Percentiles rank a stretch among this genome's conserved stretches.
Conservation (phyloP, 306 rosid genomes). For the Quercus glauca region DNA sequence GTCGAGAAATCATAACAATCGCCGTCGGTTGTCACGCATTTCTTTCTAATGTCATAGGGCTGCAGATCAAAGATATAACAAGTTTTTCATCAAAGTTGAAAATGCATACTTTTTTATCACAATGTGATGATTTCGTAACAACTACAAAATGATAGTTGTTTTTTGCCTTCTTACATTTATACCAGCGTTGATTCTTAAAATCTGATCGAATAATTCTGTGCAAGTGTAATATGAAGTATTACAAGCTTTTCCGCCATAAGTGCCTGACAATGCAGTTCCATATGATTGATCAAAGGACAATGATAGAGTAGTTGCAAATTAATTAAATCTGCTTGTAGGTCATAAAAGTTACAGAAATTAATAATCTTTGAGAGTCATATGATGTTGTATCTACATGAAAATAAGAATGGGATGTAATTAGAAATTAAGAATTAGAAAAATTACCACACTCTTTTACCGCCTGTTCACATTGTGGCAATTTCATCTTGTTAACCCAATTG, state of each 20-base stretch:
- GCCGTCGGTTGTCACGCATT: constrained; percentile 37
- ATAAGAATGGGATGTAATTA: not conserved
- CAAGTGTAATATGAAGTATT: constrained; percentile 33
- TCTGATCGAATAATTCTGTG: constrained; percentile 39
- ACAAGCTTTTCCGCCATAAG: constrained; percentile 58
- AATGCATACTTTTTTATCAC: not conserved
- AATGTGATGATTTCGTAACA: not conserved
- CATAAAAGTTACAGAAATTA: not conserved
- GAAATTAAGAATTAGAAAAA: not conserved
- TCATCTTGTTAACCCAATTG: constrained; percentile 35
- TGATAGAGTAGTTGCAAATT: not conserved
- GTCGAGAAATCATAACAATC: constrained; percentile 73
- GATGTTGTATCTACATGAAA: not conserved
- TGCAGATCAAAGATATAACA: constrained; percentile 36
- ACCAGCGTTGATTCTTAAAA: constrained; percentile 33
- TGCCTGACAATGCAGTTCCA: constrained; percentile 42
- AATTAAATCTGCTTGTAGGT: no score
- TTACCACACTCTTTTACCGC: constrained; percentile 66
- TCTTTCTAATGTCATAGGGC: constrained; percentile 86
- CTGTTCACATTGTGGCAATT: constrained; percentile 54
- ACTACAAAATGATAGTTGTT: not conserved
- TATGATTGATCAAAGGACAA: not conserved
- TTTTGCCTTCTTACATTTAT: constrained; percentile 54
- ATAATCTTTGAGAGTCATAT: not conserved
- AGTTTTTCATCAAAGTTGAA: constrained; percentile 16